Base-by-base conservation (phyloP, 257 asterid genomes). In the Solanum dulcamara region DNA sequence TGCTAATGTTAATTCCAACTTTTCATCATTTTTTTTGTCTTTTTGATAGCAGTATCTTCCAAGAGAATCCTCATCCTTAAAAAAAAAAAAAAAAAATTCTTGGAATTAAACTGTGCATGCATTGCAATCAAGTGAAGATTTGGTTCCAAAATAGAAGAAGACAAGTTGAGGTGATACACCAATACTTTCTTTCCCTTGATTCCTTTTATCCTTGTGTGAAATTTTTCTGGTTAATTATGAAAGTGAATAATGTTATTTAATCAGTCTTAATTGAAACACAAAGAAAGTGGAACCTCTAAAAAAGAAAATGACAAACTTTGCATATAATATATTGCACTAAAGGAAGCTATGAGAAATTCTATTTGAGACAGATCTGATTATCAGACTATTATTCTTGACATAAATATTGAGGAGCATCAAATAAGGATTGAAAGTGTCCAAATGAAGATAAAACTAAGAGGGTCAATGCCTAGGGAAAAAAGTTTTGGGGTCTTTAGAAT, bases 251-350 rank as follows among this genome's bases (percentile, higher is more conserved):
- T 38, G 2, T 40, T 38, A 7, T 71, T 81, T 75, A 42, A 70
- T 40, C 79, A 96, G 98, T 88, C 93, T 28, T 96, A 91, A 89
- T 50, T 92, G 71, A 96, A 93, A 88, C 95, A 92, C 38, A 94
- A 93, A 32, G 97, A 94, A 81, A 91, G 92, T 84, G 75, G 88
- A 11, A 88, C 89, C 38, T 94, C 94, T 51, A 91, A 91, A 84
- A 90, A 93, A 87, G 97, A 93, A 62, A 93, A 96, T 15, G 95
- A 93, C 51, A 93, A 92, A 90, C 98, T 96, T 55, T 91, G 90
- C 3, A 83, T 91, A 7, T 98, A 94, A 90, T 93, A 93, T 84
- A 87, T 90, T 14, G 86, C 94, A 4, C 84, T 93, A 91, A 91
- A 91, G 66, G 95, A 94, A 51, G 94, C 91, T 3, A 88, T 92